Base-by-base conservation (phyloP, 805 yeast species). In the Saccharomycopsis fodiens region DNA sequence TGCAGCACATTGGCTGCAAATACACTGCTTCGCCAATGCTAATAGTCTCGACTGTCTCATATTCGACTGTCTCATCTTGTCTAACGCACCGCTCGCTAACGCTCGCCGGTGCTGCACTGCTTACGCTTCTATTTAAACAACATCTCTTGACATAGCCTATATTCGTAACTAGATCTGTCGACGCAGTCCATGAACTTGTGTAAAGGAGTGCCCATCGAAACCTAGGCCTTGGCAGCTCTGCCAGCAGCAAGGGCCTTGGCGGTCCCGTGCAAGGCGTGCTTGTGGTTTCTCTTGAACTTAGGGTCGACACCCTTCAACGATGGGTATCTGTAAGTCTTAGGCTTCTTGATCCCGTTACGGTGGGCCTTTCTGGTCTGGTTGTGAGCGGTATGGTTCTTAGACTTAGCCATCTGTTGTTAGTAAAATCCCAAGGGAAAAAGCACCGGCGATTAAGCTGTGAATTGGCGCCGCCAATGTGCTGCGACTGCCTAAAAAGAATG, bases 291-390 rank as follows among this genome's bases (percentile, higher is more conserved):
- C 70, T 81, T 82, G 95, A 93, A 93, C 84, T 93, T 93, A 70
- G 98, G 82, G 74, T 93, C 97, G 72, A 91, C 97, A 80, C 95
- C 95, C 78, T 86, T 91, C 74, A 87, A 79, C 59, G 97, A 89
- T 62, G 96, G 96, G 82, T 91, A 88, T 79, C 86, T 89, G 95
- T 80, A 75, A 68, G 96, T 83, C 82, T 79, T 85, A 65, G 97
- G 96, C 89, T 91, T 93, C 85, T 91, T 91, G 79, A 93, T 91
- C 79, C 98, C 98, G 85, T 93, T 93, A 72, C 83, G 89, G 97
- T 93, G 98, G 68, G 97, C 97, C 94, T 93, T 93, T 72, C 75
- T 85, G 88, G 84, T 85, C 78, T 91, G 97, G 94, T 93, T 93
- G 78, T 93, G 98, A 76, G 88, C 89, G 76, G 98, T 93, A 74